Base-by-base conservation (phyloP, 306 rosid genomes). In the Morella rubra region DNA sequence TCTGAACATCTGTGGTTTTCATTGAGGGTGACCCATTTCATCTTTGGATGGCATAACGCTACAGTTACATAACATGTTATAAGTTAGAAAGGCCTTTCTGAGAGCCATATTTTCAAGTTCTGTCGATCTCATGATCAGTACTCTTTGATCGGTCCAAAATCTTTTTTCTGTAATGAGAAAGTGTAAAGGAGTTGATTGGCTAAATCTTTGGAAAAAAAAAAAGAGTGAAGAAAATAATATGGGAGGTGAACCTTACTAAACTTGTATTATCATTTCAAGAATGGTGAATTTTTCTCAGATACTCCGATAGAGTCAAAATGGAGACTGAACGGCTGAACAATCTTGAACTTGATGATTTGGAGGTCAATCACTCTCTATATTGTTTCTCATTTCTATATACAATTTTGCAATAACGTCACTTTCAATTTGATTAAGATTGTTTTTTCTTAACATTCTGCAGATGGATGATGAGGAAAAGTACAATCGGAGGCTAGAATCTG, bases 381-480 rank as follows among this genome's bases (percentile, higher is more conserved):
- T 62, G 32, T 27, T 51, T 66, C 5, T 55, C 49, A 64, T 71
- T 73, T 59, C 45, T 59, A 8, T 55, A 52, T 66, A 44, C 54
- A 72, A 75, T 71, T 14, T 69, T 76, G 52, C 54, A 76, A 45
- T 56, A 53, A 8, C 45, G 6, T 20, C 51, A 67, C 50, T 67
- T 24, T 59, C 22, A 46, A 69, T 20, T 4, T 40, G 46, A 45
- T 6, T 78, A 42, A 77, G 37, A 44, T 44, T 85, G 52, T 20
- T 18, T 65, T 62, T 73, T 73, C 66, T 44, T 81, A 32, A 42
- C 81, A 53, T 69, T 59, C 74, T 81, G 56, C 82, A 94, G 98
- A 86, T 94, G 91, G 96, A 94, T 76, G 98, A 92, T 56, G 98
- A 94, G 69, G 96, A 94, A 74, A 94, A 85, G 86, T 94, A 94